phyloP scores from a whole-genome alignment of 495 filamentous ascomycete genomes.

The Podospora australis region DNA sequence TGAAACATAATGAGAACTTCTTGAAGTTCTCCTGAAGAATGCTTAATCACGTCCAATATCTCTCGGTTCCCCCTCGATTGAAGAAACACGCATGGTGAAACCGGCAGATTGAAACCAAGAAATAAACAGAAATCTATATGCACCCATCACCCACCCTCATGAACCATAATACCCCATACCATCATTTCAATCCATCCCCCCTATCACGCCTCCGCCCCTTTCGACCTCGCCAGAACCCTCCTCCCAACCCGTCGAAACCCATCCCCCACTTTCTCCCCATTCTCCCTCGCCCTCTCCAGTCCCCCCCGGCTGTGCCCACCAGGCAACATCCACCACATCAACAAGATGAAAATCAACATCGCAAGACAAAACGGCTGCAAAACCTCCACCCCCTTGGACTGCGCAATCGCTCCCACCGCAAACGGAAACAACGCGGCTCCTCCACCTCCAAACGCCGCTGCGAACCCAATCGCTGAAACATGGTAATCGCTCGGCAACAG shows the following conservation, averaged over 20 bases:
- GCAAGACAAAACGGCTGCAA: conserved; percentile 71
- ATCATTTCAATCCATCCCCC: neutral
- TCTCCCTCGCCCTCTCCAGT: conserved; percentile 29
- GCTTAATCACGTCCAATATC: too few relatives aligned
- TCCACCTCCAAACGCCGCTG: conserved; percentile 70
- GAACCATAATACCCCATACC: conserved; percentile 4
- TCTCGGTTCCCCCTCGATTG: too few relatives aligned
- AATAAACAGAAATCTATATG: neutral
- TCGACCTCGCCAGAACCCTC: conserved; percentile 13
- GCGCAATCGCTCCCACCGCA: conserved; percentile 75
- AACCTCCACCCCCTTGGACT: conserved; percentile 70
- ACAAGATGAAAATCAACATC: conserved; percentile 52
- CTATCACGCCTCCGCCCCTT: conserved; percentile 15
- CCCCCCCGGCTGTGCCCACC: conserved; percentile 26
- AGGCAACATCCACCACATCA: conserved; percentile 44
- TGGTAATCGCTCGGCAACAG: conserved; percentile 72
- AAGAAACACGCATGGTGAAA: too few relatives aligned
- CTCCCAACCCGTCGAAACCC: conserved; percentile 6
- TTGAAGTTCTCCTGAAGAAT: too few relatives aligned
- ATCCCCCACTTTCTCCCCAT: conserved; percentile 23
- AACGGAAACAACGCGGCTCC: conserved; percentile 81
- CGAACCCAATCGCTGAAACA: conserved; percentile 76
- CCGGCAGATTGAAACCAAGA: too few relatives aligned
- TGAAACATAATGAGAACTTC: too few relatives aligned
- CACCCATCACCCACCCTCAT: neutral